A percentile compares a stretch with the other conserved stretches of the same genome.
Evolutionary conservation across 306 rosid genomes (phyloP).

Genomic region (Myrica gale): DNA sequence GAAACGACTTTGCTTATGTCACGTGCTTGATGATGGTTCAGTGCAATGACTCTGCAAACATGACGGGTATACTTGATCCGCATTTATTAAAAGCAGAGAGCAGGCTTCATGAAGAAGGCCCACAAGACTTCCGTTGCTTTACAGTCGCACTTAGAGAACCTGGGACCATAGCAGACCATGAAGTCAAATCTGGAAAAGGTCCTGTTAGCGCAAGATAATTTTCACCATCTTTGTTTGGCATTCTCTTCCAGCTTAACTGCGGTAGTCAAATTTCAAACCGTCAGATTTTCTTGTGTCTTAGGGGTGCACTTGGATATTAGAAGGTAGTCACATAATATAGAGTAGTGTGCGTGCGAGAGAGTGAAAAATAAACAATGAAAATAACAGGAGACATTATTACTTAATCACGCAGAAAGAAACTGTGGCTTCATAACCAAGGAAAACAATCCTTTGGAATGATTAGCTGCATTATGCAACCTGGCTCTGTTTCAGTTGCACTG

Average conservation of each 20-base stretch:
- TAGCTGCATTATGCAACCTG: too few relatives aligned
- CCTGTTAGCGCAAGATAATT: conserved; percentile 85
- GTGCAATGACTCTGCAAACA: not conserved
- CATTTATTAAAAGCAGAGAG: conserved; percentile 9
- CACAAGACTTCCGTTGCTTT: conserved; percentile 64
- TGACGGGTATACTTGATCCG: not conserved
- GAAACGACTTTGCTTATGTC: not conserved
- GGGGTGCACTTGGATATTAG: not conserved
- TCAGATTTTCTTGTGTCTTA: conserved; percentile 22
- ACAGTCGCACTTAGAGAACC: conserved; percentile 55
- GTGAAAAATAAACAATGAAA: too few relatives aligned
- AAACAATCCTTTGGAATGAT: too few relatives aligned
- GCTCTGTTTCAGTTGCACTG: too few relatives aligned
- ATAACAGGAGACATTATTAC: too few relatives aligned
- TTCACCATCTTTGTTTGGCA: conserved; percentile 56
- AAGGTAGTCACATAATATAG: too few relatives aligned
- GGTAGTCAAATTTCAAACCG: conserved; percentile 28
- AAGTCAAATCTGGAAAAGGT: conserved; percentile 61
- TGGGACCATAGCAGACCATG: conserved; percentile 72
- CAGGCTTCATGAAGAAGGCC: conserved; percentile 19
- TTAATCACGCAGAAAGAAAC: too few relatives aligned
- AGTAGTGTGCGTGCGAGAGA: too few relatives aligned
- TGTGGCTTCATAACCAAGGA: too few relatives aligned
- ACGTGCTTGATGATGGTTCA: not conserved
- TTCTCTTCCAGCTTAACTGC: conserved; percentile 88